A percentile compares a stretch with the other conserved stretches of the same genome.
These are phyloP conservation scores for Coleophoma crateriformis DNA, from an alignment of 2,329 filamentous ascomycete genomes.

Conservation along the genomic window DNA sequence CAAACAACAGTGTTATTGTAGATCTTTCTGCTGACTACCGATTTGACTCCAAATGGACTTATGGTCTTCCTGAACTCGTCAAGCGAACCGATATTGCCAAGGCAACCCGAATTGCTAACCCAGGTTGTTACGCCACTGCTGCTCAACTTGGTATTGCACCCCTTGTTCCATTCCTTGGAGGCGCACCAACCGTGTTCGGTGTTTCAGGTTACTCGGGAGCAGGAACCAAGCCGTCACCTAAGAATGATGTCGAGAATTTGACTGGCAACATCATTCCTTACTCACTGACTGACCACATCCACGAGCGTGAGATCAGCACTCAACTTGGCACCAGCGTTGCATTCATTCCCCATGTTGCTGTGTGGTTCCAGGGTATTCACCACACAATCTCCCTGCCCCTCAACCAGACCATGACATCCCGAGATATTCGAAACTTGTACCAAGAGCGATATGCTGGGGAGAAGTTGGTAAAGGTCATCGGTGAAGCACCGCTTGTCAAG, in stretches of 20 bases:
- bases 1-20: constrained; percentile 69
- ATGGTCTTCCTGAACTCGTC: constrained; percentile 83
- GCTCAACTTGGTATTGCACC: constrained; percentile 87
- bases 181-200: constrained; percentile 79
- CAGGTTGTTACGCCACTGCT: constrained; percentile 92
- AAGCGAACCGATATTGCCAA: constrained; percentile 70
- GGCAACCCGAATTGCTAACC: constrained; percentile 81
- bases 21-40: constrained; percentile 97
- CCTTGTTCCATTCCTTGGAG: constrained; percentile 68
- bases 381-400: constrained; percentile 89
- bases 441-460: constrained; percentile 95
- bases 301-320: constrained; percentile 81
- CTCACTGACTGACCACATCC: constrained; percentile 87
- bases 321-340: constrained; percentile 72
- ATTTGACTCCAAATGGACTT: constrained; percentile 81
- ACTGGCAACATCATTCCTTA: constrained; percentile 88
- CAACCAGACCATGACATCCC: constrained; percentile 77
- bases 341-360: constrained; percentile 92
- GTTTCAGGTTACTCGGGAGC: constrained; percentile 93
- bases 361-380: constrained; percentile 94
- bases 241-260: constrained; percentile 83
- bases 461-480: constrained; percentile 87
- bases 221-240: constrained; percentile 87
- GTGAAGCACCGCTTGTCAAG: constrained; percentile 82
- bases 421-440: constrained; percentile 90